Evolutionary conservation across 2,329 filamentous ascomycete species (phyloP), one percentile per base, ranked within the genome.

Genomic region (Hypomyces rosellus): DNA sequence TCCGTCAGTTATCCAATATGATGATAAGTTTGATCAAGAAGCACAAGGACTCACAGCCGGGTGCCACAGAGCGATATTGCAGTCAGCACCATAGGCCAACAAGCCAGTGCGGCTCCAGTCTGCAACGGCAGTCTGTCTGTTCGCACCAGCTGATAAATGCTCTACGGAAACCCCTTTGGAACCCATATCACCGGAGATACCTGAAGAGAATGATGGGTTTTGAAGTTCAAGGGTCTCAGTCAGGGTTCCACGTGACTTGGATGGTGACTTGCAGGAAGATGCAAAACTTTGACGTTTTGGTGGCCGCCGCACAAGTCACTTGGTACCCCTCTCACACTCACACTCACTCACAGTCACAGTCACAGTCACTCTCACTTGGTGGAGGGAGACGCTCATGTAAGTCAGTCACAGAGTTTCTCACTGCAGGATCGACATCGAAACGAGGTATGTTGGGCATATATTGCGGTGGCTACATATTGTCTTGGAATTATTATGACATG

Each of bases 21-120:
- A 12, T 34, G 6, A 39, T 48, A n/a, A 34, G 22, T 36, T 11
- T 11, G 2, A 34, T 43, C 56, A 60, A 30, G 38, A 46, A 54
- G 34, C 46, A 37, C 48, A 47, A 49, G 52, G 52, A 71, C 83
- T 69, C 75, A 91, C 88, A 65, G 77, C 69, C 50, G 90, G 90
- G 64, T 83, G 76, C 93, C 93, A 99, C 38, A 97, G 65, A 40
- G 90, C 92, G 59, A 99, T 79, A 69, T 93, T 93, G 59, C 85
- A 84, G 68, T 95, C 89, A 8, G 91, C 86, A 33, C 93, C 93
- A 71, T 89, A 99, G 30, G 90, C 93, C 48, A 99, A 75, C 41
- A 90, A 65, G 9, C 86, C 88, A 55, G 77, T 71, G 16, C 70
- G 64, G 63, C 87, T 83, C 93, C 93, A 99, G 71, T 97, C 92